Base-by-base conservation (phyloP, 2,329 filamentous ascomycete genomes). In the Achaetomium macrosporum region DNA sequence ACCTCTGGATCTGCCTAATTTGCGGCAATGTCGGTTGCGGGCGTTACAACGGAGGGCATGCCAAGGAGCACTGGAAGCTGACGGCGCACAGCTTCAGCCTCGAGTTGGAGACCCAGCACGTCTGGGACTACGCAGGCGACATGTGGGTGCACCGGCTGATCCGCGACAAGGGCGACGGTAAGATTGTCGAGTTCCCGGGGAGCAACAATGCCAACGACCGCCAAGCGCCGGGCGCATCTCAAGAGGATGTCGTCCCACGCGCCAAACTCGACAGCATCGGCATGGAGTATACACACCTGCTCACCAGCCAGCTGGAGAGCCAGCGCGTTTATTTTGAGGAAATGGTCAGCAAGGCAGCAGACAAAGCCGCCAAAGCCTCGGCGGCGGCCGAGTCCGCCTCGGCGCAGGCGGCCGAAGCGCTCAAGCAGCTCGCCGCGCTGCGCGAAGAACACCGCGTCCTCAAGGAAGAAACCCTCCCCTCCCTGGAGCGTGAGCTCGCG, bases 121-220 rank as follows among this genome's bases (percentile, higher is more conserved):
- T 99, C 1, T 99, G 93, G 93, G 93, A 99, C 69, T 99, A 99
- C 59, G 89, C 88, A 0, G 90, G 89, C 5, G 93, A 99, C 65
- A 88, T 87, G 65, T 99, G 96, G 77, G 93, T 97, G 45, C 93
- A 99, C 69, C 85, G 93, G 10, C 82, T 97, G 47, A 95, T 99
- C 51, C 87, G 95, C 59, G 90, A 90, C 65, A 96, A 96, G 72
- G 85, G 89, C 10, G 90, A 96, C 67, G 89, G 89, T 20, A 96
- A 96, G 68, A 78, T 96, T 3, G 87, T 96, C 16, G 92, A 97
- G 68, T 77, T 96, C n/a, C 89, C 90, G 0, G 73, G 58, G 25
- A 57, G 61, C 37, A 58, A 50, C 72, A 64, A 25, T 7, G 25
- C 59, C 72, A 61, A 51, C 30, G 49, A 49, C 20, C 63, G 45